Evolutionary conservation across 805 yeast genomes (phyloP).

Genomic region (Candida odintsovae): DNA sequence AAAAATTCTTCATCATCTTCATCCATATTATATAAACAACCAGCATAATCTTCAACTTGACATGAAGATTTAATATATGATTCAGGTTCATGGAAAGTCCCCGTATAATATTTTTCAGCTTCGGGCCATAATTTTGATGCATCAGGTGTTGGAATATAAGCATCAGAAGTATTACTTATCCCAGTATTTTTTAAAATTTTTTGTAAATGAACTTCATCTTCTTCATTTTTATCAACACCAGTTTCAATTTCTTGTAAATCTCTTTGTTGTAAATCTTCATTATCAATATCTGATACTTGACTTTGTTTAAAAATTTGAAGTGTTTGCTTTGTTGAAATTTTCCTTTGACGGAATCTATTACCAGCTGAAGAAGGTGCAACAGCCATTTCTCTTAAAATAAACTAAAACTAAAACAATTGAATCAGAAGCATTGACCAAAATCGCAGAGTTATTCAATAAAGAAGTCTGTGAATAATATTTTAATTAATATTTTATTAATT

Average conservation of each 20-base stretch:
- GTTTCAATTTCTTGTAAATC: constrained; percentile 89
- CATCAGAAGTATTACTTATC: constrained; percentile 45
- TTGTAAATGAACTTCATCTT: constrained; percentile 93
- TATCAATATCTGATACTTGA: constrained; percentile 77
- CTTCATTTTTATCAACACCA: constrained; percentile 97
- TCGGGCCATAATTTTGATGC: constrained; percentile 82
- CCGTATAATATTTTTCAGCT: constrained; percentile 63
- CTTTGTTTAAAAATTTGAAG: constrained; percentile 69
- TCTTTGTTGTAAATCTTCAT: constrained; percentile 67
- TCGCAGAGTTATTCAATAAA: not conserved
- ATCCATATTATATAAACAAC: constrained; percentile 84
- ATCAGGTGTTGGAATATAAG: constrained; percentile 93
- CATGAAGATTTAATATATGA: constrained; percentile 85
- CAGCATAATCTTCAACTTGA: constrained; percentile 92
- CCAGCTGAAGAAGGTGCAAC: constrained; percentile 23
- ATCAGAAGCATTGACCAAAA: not conserved
- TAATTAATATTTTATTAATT: too few species aligned
- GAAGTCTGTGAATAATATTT: not conserved
- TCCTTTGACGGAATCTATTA: constrained; percentile 79
- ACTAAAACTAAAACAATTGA: not conserved
- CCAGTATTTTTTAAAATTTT: constrained; percentile 81
- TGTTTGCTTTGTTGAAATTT: constrained; percentile 87
- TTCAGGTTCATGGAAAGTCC: constrained; percentile 64
- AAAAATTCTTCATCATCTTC: constrained; percentile 77
- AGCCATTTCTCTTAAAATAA: constrained; percentile 2